Evolutionary conservation across 192 early-diverging fungal species (phyloP), one percentile per base, ranked within the genome.

Genomic region (Backusella parvicylindrica): DNA sequence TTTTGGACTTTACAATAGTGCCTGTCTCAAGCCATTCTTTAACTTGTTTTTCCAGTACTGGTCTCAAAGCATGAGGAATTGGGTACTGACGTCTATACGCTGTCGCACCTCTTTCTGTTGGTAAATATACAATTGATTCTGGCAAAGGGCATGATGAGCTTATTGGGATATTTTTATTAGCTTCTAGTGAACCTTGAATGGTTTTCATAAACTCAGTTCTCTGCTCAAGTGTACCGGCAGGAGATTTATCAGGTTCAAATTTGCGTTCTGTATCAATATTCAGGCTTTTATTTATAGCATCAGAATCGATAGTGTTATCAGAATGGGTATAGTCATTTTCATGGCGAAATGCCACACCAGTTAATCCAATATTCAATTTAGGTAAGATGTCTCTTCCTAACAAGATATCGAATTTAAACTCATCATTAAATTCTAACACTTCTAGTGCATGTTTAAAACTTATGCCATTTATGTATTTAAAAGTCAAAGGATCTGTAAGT

Each of bases 31-130:
- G 36, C 36, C 68, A 70, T 11, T 47, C 15, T 16, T 70, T 70
- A 3, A 41, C 21, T 26, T 38, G 37, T 31, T 70, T 43, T 13
- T 70, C 68, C 0, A 70, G 21, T 11, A 70, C 36, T 41, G 68
- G 41, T 49, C 23, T 70, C n/a, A 41, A 26, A 28, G 36, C 26
- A 41, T 41, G 23, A 7, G 68, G 68, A 12, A 70, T 43, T 3
- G 38, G 68, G 23, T 70, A 70, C 9, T 68, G 67, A 35, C 65
- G 28, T 37, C 65, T 67, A 67, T 35, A 67, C 15, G 65, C 65
- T 35, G 65, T 67, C 31, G 18, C 33, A 67, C 65, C 65, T 35
- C 15, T 21, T 35, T 35, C 33, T 8, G 65, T 67, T 2, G 28
- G 31, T 36, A 67, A 37, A 35, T 31, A 21, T 16, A 67, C 65